A percentile compares a stretch with the other conserved stretches of the same genome.
Conservation (phyloP, 441 rosid species). For the Gossypium schwendimanii region DNA sequence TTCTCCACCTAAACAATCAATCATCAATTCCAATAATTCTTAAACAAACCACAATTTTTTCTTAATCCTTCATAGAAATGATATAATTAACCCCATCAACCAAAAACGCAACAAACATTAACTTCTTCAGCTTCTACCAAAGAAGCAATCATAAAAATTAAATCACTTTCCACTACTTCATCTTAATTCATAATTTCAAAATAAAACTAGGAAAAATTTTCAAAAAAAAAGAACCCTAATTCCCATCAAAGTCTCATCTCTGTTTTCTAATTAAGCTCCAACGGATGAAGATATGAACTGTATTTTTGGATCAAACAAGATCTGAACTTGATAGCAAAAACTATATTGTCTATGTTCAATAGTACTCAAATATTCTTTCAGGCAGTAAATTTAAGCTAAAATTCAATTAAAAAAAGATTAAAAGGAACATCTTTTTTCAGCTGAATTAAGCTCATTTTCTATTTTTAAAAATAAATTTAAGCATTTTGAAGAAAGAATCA, state of each 20-base stretch:
- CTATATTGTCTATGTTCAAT: not conserved
- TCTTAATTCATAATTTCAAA: not conserved
- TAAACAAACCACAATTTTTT: not conserved
- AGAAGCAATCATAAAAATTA: not conserved
- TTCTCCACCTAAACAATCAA: conserved; percentile 37
- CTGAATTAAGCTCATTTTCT: conserved; percentile 1
- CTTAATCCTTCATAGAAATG: not conserved
- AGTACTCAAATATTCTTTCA: not conserved
- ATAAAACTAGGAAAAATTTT: not conserved
- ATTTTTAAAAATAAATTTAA: not conserved
- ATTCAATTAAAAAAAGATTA: not conserved
- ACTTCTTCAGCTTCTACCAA: not conserved
- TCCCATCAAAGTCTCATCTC: too few relatives aligned
- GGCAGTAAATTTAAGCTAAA: not conserved
- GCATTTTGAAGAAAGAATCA: not conserved
- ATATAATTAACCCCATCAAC: not conserved
- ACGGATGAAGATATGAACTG: not conserved
- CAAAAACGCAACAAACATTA: not conserved
- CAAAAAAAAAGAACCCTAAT: not conserved
- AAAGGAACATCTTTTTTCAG: not conserved
- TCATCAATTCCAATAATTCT: conserved; percentile 7
- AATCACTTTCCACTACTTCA: not conserved
- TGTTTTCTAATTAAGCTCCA: not conserved
- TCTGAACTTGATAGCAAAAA: not conserved
- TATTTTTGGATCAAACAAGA: not conserved